Evolutionary conservation across 108 stramenopile genomes (phyloP), one percentile per base, ranked within the genome.

Genomic region (Nannochloropsis oceanica): DNA sequence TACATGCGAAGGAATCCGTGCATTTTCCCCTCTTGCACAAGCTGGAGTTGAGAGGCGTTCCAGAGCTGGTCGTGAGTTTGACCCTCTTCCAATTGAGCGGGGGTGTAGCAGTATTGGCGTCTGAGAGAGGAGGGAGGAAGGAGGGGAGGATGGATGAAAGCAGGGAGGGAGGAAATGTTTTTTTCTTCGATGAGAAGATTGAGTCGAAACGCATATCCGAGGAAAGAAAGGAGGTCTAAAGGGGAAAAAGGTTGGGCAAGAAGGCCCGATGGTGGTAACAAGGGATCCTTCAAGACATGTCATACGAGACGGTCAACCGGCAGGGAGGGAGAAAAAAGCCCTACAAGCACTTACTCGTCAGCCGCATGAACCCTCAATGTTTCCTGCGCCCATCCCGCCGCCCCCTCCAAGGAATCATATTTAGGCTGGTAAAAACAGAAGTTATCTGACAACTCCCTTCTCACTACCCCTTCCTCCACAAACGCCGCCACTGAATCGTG

Each of bases 1-100:
- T 99, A 99, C 99, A 99, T 99, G 43, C 99, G 93, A 91, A 94
- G 89, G 88, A 98, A 99, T 27, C 98, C 98, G 92, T 98, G 99
- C 96, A 99, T 94, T 80, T 94, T 93, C 13, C 98, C 99, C 84
- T 94, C 93, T 27, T 88, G 84, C 42, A 97, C 94, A 82, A 97
- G 85, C 83, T 97, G 95, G 43, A 95, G 81, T 79, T 84, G 84
- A 8, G 97, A 96, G 22, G 99, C 99, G 91, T 99, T 99, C 99
- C 99, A 99, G 44, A 99, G 89, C 85, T 97, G 96, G 87, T 99
- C 99, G 87, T 97, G 95, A 0, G 99, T 98, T 81, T 84, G 83
- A 42, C 90, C 96, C 42, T 84, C 79, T 86, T 98, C 97, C 26
- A 99, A 89, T 82, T 97, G 90, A 43, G 92, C 88, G 84, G 92